Evolutionary conservation across 805 yeast species (phyloP), one percentile per base, ranked within the genome.

Genomic region (Wickerhamomyces subpelliculosus): DNA sequence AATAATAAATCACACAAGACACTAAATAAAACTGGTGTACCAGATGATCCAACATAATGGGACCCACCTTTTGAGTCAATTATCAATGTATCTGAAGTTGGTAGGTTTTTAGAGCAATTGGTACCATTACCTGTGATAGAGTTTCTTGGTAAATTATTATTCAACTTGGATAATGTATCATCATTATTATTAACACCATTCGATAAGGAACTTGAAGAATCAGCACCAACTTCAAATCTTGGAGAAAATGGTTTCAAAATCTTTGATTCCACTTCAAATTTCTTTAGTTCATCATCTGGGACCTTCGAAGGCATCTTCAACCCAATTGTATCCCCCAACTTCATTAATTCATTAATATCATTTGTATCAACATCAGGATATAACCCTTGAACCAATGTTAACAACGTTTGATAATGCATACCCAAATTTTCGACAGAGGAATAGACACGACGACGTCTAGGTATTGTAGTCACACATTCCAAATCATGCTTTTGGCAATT

Each of bases 1-100:
- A 52, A 51, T 20, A 70, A 57, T 17, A 70, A 54, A 43, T 67
- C 70, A 42, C 73, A 67, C 8, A 70, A 42, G 1, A 70, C 66
- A 35, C 61, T 65, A 38, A 70, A 52, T 21, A 70, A 43, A 2
- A 70, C 65, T 0, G 72, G 67, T 2, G 73, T 68, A 19, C 74
- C 73, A 14, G 61, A 61, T 17, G 67, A 61, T 1, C 75, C 75
- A 36, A 70, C 64, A 41, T 65, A 70, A 48, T 70, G 75, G 0
- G 71, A 62, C 37, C 67, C 70, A 5, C 75, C 75, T 39, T 60
- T 62, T 18, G 61, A 52, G 43, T 70, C 76, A 52, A 62, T 62
- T 17, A 69, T 58, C 27, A 69, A 46, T n/a, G 66, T 49, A 16
- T 51, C 57, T 14, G 43, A 41, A 4, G 38, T 37, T 19, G 44